These are phyloP conservation scores for Ogataea pignaliae DNA, from an alignment of 805 yeast genomes.

Conservation along the genomic window DNA sequence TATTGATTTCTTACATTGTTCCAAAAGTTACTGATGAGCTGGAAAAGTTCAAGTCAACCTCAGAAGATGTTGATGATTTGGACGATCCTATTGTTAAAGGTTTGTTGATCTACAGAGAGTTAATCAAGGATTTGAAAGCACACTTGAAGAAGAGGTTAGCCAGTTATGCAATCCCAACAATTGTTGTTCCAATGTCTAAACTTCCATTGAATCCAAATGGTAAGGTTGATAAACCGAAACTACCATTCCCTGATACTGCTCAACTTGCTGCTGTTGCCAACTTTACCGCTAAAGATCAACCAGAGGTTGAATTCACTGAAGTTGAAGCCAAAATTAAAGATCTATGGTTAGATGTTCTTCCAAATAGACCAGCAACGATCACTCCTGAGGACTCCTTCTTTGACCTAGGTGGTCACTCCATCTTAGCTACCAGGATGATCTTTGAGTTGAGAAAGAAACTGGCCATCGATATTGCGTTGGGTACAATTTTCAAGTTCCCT, in stretches of 20 bases:
- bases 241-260: slow-evolving; percentile 90
- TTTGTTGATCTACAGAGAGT: slow-evolving; percentile 65
- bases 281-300: slow-evolving; percentile 39
- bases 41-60: slow-evolving; percentile 44
- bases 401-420: slow-evolving; percentile 97
- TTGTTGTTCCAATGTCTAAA: slow-evolving; percentile 80
- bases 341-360: slow-evolving; percentile 81
- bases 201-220: slow-evolving; percentile 97
- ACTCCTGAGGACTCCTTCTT: slow-evolving; percentile 85
- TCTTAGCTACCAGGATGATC: slow-evolving; percentile 94
- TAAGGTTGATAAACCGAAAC: slow-evolving; percentile 93
- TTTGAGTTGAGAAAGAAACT: slow-evolving; percentile 80
- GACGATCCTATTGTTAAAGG: slow-evolving; percentile 73
- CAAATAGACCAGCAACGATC: slow-evolving; percentile 75
- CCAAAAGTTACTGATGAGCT: slow-evolving; percentile 54
- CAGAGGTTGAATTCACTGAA: slow-evolving; percentile 52
- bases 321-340: slow-evolving; percentile 69
- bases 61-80: slow-evolving; percentile 41
- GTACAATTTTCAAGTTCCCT: slow-evolving; percentile 85
- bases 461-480: slow-evolving; percentile 80
- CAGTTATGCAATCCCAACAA: slow-evolving; percentile 86
- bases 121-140: slow-evolving; percentile 77
- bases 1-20: slow-evolving; percentile 85
- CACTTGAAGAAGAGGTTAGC: slow-evolving; percentile 87
- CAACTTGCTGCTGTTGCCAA: slow-evolving; percentile 75